These are phyloP conservation scores for Erythrophleum ivorense DNA, from an alignment of 331 rosid genomes.

Conservation along the genomic window DNA sequence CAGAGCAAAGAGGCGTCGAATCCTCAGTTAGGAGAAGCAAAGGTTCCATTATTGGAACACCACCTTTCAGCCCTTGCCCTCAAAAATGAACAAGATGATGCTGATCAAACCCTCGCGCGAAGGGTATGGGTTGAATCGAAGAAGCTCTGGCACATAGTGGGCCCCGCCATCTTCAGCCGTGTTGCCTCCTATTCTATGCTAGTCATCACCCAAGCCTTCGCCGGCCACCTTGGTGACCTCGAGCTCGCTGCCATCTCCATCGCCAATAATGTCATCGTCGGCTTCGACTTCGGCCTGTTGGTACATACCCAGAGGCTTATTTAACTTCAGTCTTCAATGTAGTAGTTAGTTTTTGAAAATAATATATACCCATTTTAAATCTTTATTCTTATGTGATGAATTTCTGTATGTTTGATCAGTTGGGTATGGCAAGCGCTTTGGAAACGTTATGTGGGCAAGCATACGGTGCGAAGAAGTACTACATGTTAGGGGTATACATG, in stretches of 20 bases:
- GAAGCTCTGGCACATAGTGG: constrained; percentile 70
- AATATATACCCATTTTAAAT: too few relatives aligned
- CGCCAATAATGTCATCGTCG: constrained; percentile 52
- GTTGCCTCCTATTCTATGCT: constrained; percentile 49
- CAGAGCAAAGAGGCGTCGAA: not conserved
- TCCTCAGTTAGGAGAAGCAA: constrained; percentile 10
- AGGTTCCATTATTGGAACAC: constrained; percentile 42
- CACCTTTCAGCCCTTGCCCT: not conserved
- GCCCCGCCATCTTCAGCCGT: constrained; percentile 57
- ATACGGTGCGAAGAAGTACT: constrained; percentile 25
- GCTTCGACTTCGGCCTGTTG: constrained; percentile 62
- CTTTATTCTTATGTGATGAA: too few relatives aligned
- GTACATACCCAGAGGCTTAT: constrained; percentile 28
- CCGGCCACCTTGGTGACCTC: constrained; percentile 67
- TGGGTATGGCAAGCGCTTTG: constrained; percentile 69
- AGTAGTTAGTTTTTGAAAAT: too few relatives aligned
- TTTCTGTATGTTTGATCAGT: constrained; percentile 23
- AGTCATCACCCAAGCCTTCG: constrained; percentile 62
- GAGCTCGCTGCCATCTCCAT: constrained; percentile 66
- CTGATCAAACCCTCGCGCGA: not conserved
- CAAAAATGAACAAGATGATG: not conserved
- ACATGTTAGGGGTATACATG: constrained; percentile 28
- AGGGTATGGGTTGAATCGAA: constrained; percentile 55
- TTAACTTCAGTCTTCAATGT: not conserved
- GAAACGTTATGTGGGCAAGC: constrained; percentile 57